Evolutionary conservation across 2,329 filamentous ascomycete genomes (phyloP).

Genomic region (Hymenoscyphus linearis): DNA sequence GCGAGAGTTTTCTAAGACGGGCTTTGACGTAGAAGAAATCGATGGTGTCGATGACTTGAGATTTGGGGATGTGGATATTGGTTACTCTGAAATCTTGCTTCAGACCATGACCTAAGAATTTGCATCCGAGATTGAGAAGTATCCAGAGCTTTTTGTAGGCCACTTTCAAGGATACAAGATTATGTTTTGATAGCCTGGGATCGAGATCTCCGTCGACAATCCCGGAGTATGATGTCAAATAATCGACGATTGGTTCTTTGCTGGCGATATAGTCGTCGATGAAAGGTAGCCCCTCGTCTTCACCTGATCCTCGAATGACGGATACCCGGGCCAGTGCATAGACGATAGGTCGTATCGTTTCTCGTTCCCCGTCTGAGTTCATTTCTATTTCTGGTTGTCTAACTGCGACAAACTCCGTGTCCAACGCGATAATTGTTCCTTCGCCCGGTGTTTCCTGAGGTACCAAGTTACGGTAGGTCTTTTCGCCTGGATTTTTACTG

Average conservation of each 20-base stretch:
- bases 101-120: slow-evolving; percentile 89
- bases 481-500: slow-evolving; percentile 41
- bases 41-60: slow-evolving; percentile 90
- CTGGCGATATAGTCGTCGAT: slow-evolving; percentile 97
- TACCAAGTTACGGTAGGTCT: slow-evolving; percentile 57
- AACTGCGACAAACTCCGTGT: slow-evolving; percentile 93
- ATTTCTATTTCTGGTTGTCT: slow-evolving; percentile 94
- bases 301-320: slow-evolving; percentile 74
- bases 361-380: slow-evolving; percentile 86
- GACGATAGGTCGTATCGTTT: slow-evolving; percentile 85
- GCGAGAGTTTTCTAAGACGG: slow-evolving; percentile 77
- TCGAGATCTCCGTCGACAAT: slow-evolving; percentile 84
- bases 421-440: slow-evolving; percentile 76
- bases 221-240: slow-evolving; percentile 89
- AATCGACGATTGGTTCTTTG: slow-evolving; percentile 87
- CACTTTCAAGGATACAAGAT: slow-evolving; percentile 79
- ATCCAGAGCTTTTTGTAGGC: slow-evolving; percentile 99
- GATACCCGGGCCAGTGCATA: slow-evolving; percentile 91
- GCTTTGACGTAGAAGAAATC: slow-evolving; percentile 81
- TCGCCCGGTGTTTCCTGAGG: slow-evolving; percentile 61
- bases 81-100: slow-evolving; percentile 96
- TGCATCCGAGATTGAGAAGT: slow-evolving; percentile 85
- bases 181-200: slow-evolving; percentile 69
- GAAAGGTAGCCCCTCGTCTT: slow-evolving; percentile 76
- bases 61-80: slow-evolving; percentile 89